Evolutionary conservation across 176 grass and related monocot genomes (phyloP).

Genomic region (Canna indica): DNA sequence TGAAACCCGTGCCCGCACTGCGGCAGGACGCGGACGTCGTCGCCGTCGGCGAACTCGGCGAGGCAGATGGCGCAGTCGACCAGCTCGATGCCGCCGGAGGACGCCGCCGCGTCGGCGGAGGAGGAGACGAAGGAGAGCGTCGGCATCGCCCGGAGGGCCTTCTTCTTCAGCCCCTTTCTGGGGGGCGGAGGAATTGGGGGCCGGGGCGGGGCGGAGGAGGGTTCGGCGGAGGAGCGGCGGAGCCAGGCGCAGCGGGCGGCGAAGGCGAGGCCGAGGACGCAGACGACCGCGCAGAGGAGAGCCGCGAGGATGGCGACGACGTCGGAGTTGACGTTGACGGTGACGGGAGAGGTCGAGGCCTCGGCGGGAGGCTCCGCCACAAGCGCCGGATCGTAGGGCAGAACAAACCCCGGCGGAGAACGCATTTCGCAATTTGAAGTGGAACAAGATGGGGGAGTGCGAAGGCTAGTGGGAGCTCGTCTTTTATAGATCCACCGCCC

Average conservation of each 20-base stretch:
- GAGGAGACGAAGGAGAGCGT: conserved; percentile 8
- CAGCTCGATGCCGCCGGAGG: neutral
- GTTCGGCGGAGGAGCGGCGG: neutral
- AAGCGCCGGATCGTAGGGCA: too few relatives aligned
- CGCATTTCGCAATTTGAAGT: too few relatives aligned
- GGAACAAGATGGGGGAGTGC: too few relatives aligned
- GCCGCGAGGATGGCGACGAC: neutral
- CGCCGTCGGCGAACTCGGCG: conserved; percentile 7
- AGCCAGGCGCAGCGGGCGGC: conserved; percentile 1
- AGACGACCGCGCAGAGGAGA: conserved; percentile 3
- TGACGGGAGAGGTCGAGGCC: too few relatives aligned
- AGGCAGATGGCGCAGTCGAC: conserved; percentile 14
- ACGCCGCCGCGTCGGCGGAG: neutral
- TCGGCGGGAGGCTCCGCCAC: too few relatives aligned
- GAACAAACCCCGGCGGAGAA: too few relatives aligned
- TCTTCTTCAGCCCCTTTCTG: conserved; percentile 4
- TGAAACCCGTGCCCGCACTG: conserved; percentile 10
- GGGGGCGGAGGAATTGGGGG: neutral
- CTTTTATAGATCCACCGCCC: too few relatives aligned
- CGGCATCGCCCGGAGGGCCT: neutral
- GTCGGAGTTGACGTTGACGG: neutral
- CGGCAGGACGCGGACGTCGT: conserved; percentile 6
- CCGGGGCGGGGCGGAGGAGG: neutral
- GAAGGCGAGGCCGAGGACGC: neutral
- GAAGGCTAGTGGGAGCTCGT: too few relatives aligned